Evolutionary conservation across 768 basidiomycete species (phyloP).

Genomic region (Russula virescens): DNA sequence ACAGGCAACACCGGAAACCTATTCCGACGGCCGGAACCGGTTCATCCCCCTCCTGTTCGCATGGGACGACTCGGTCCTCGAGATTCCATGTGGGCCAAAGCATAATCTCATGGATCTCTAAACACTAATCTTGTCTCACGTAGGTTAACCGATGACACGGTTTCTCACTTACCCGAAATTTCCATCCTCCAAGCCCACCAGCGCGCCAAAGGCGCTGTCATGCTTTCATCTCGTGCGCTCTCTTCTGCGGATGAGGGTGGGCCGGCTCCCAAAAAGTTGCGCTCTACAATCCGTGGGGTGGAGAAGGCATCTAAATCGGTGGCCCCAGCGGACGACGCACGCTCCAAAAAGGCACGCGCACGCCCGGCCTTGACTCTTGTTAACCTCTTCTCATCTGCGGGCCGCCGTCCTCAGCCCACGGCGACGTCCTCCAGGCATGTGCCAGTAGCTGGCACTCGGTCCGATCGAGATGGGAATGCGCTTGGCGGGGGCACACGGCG

Average conservation of each 20-base stretch:
- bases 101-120: neutral
- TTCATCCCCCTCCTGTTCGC: slow-evolving; percentile 51
- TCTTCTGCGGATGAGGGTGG: slow-evolving; percentile 81
- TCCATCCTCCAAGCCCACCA: slow-evolving; percentile 49
- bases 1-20: slow-evolving; percentile 48
- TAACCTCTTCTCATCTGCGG: slow-evolving; percentile 76
- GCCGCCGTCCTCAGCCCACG: slow-evolving; percentile 66
- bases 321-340: slow-evolving; percentile 48
- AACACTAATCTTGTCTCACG: slow-evolving; percentile 5
- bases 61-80: slow-evolving; percentile 49
- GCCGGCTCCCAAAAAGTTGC: slow-evolving; percentile 68
- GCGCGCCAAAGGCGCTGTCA: slow-evolving; percentile 32
- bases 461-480: slow-evolving; percentile 46
- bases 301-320: slow-evolving; percentile 53
- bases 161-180: slow-evolving; percentile 48
- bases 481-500: slow-evolving; percentile 51
- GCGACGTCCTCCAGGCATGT: slow-evolving; percentile 57
- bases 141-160: slow-evolving; percentile 42
- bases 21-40: slow-evolving; percentile 46
- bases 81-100: slow-evolving; percentile 53
- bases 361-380: slow-evolving; percentile 82
- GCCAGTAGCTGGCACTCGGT: slow-evolving; percentile 33
- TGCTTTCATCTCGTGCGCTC: slow-evolving; percentile 51
- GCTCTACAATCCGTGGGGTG: slow-evolving; percentile 48
- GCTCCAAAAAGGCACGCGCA: slow-evolving; percentile 86